Percentiles rank a stretch among this genome's conserved stretches.
Evolutionary conservation across 2,329 filamentous ascomycete species (phyloP).

Genomic region (Colletotrichum sp.): DNA sequence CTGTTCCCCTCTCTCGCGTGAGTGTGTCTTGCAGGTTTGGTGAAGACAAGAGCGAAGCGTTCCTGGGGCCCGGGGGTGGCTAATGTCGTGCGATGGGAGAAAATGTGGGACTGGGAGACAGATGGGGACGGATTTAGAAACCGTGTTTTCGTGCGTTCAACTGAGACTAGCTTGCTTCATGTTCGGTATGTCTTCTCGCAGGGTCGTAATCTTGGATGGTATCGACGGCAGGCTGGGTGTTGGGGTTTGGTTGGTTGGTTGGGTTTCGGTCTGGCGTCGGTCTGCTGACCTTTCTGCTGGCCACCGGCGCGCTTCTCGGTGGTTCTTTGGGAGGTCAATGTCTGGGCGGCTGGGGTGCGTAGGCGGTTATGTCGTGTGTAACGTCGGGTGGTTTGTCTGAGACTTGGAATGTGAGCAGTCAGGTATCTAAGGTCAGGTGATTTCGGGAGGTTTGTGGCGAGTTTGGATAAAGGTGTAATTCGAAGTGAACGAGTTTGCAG

Average conservation of each 20-base stretch:
- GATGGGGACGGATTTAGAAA: neutral
- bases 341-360: neutral
- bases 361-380: neutral
- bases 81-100: neutral
- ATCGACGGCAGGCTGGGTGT: neutral
- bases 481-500: neutral
- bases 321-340: neutral
- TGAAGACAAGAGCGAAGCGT: neutral
- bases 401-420: neutral
- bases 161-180: constrained; percentile 1
- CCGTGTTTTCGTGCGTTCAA: neutral
- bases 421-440: neutral
- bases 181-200: neutral
- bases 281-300: neutral
- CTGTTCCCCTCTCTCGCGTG: neutral
- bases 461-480: neutral
- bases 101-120: neutral
- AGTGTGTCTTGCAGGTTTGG: neutral
- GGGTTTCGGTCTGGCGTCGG: neutral
- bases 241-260: neutral
- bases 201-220: neutral
- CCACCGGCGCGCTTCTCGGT: neutral
- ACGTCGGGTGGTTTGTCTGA: neutral
- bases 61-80: neutral
- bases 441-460: neutral